A percentile compares a stretch with the other conserved stretches of the same genome.
These are phyloP conservation scores for Mycena albidolilacea DNA, from an alignment of 768 basidiomycete genomes.

Conservation along the genomic window DNA sequence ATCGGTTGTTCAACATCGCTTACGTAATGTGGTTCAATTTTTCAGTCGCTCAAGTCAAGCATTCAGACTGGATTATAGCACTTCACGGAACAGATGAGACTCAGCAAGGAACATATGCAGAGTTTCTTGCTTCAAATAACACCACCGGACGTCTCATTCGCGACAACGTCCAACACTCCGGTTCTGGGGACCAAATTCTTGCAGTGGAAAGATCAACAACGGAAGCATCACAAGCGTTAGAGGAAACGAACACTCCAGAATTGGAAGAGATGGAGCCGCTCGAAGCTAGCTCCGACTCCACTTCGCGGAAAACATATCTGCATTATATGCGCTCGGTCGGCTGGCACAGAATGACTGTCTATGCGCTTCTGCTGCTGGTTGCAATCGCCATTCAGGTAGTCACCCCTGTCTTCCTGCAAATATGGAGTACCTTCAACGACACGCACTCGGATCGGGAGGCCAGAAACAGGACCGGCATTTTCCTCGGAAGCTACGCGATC, in stretches of 20 bases:
- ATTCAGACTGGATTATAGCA: constrained; percentile 30
- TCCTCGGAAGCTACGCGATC: constrained; percentile 23
- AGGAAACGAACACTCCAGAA: background rate
- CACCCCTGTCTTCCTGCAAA: constrained; percentile 32
- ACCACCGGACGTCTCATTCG: constrained; percentile 20
- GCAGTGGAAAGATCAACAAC: background rate
- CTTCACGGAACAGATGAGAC: constrained; percentile 2
- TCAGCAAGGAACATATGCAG: constrained; percentile 12
- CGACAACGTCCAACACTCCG: background rate
- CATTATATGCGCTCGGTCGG: constrained; percentile 34
- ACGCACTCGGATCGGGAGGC: constrained; percentile 16
- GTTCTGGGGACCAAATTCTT: background rate
- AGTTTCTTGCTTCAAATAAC: constrained; percentile 22
- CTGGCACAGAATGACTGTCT: constrained; percentile 20
- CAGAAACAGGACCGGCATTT: constrained; percentile 9
- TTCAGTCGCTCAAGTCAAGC: constrained; percentile 20
- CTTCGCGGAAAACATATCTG: constrained; percentile 26
- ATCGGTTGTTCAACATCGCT: constrained; percentile 2
- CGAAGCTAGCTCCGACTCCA: background rate
- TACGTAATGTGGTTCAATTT: constrained; percentile 27
- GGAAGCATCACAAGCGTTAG: background rate
- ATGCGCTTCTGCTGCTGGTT: constrained; percentile 29
- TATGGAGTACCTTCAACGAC: constrained; percentile 38
- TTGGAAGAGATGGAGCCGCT: background rate
- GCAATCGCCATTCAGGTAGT: constrained; percentile 31